Conservation (phyloP, 371 early-diverging fungal genomes). For the Phascolomyces articulosus region DNA sequence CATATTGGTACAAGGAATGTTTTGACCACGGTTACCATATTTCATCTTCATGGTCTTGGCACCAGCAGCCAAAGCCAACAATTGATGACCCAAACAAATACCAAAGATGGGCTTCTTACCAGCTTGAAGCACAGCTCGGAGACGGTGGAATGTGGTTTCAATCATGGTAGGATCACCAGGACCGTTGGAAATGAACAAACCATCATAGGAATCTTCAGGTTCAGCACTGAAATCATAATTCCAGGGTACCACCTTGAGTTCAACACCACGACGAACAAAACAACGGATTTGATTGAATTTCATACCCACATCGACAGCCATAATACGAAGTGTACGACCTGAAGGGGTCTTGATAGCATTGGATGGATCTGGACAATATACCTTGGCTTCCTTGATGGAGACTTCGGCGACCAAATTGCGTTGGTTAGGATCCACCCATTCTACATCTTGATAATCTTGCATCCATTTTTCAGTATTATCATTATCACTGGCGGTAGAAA, state of each 20-base stretch:
- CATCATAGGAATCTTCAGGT: slow-evolving; percentile 76
- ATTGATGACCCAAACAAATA: slow-evolving; percentile 97
- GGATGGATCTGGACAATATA: slow-evolving; percentile 73
- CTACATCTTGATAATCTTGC: slow-evolving; percentile 73
- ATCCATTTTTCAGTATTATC: slow-evolving; percentile 68
- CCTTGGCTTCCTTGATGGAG: slow-evolving; percentile 75
- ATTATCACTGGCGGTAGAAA: slow-evolving; percentile 21
- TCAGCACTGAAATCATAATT: slow-evolving; percentile 86
- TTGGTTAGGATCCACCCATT: slow-evolving; percentile 91
- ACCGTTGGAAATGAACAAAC: slow-evolving; percentile 96
- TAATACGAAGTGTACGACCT: slow-evolving; percentile 81
- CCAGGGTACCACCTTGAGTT: slow-evolving; percentile 94
- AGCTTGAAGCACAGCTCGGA: slow-evolving; percentile 66
- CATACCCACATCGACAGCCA: slow-evolving; percentile 97
- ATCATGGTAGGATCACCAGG: slow-evolving; percentile 96
- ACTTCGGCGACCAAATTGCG: slow-evolving; percentile 94
- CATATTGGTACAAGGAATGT: slow-evolving; percentile 97
- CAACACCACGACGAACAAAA: slow-evolving; percentile 92
- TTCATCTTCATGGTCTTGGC: slow-evolving; percentile 94
- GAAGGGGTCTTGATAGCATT: slow-evolving; percentile 66
- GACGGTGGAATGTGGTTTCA: slow-evolving; percentile 70
- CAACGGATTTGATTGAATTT: slow-evolving; percentile 97
- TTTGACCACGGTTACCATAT: slow-evolving; percentile 98
- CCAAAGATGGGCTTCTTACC: slow-evolving; percentile 93
- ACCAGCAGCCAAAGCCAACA: slow-evolving; percentile 92